Base-by-base conservation (phyloP, 2,329 filamentous ascomycete genomes). In the Diaporthe aspalathi region DNA sequence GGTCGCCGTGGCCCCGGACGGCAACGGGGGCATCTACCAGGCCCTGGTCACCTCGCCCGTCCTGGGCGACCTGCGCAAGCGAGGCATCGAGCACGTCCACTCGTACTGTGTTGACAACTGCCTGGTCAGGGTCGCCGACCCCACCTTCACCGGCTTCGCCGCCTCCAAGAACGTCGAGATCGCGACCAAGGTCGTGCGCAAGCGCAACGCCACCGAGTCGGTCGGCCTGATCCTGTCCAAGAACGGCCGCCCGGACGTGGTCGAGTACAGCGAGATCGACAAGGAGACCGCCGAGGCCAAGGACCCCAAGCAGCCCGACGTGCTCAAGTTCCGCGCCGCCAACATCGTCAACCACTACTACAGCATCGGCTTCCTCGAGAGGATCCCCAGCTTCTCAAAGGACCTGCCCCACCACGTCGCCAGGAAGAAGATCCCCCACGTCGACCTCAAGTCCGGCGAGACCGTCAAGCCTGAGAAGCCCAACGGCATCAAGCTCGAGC, bases 291-390 rank as follows among this genome's bases (percentile, higher is more conserved):
- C 95, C 71, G 94, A 97, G 83, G 95, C 95, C 75, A 90, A 92
- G 80, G 96, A 99, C 80, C 83, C 92, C 68, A 93, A 93, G 82
- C 91, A 97, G 78, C 86, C 90, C 3, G 91, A 90, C 71, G 87
- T 98, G 68, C 91, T 99, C 80, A 97, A 95, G 84, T 98, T 97
- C 91, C 93, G 96, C 74, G 95, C 96, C 71, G 96, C 95, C 79
- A 99, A 99, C 86, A 99, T 99, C 77, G 96, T 99, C 84, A 99
- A 99, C 88, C 96, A 99, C 88, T 99, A 98, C 89, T 99, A 99
- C 86, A 97, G 94, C 57, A 95, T 95, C 87, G 85, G 89, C 76
- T 98, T 98, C 88, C 89, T 99, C 62, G 93, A 97, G 82, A 92
- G 90, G 74, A 97, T 98, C 77, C 94, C 96, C 71, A 85, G 90